Evolutionary conservation across 495 filamentous ascomycete genomes (phyloP).

Genomic region (Annulohypoxylon nitens): DNA sequence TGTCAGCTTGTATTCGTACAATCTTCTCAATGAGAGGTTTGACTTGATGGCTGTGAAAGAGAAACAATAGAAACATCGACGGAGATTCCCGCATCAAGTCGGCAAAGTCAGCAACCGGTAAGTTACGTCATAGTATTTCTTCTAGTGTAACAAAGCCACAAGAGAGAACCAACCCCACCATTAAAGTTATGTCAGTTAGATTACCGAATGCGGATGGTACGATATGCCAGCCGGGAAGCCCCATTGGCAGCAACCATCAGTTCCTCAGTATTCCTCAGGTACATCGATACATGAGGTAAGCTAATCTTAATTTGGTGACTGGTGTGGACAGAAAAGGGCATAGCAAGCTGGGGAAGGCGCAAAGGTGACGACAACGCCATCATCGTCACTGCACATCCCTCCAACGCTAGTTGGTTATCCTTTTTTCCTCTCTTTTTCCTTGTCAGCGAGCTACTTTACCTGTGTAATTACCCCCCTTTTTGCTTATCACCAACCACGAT

Average conservation of each 20-base stretch:
- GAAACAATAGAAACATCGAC: constrained; percentile 3
- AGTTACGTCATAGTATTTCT: constrained; percentile 8
- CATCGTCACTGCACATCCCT: constrained; percentile 37
- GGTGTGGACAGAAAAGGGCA: constrained; percentile 28
- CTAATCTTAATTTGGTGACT: constrained; percentile 36
- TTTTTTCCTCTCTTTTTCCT: constrained; percentile 19
- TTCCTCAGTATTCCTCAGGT: constrained; percentile 12
- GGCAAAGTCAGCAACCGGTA: background rate
- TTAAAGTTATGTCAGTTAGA: constrained; percentile 13
- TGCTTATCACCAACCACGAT: background rate
- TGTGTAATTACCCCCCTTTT: constrained; percentile 1
- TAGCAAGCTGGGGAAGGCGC: constrained; percentile 26
- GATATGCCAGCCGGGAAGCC: constrained; percentile 8
- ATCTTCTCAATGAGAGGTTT: background rate
- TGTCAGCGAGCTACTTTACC: background rate
- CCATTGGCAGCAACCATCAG: constrained; percentile 4
- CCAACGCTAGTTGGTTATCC: constrained; percentile 20
- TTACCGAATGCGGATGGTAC: constrained; percentile 43
- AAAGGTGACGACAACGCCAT: constrained; percentile 49
- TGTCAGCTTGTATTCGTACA: background rate
- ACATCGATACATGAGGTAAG: constrained; percentile 22
- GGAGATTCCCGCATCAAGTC: constrained; percentile 1
- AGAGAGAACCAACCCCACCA: constrained; percentile 25
- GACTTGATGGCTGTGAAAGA: background rate
- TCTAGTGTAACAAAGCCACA: constrained; percentile 27